A percentile compares a stretch with the other conserved stretches of the same genome.
phyloP scores from a whole-genome alignment of 805 yeast genomes.

The Yamadazyma sp. region DNA sequence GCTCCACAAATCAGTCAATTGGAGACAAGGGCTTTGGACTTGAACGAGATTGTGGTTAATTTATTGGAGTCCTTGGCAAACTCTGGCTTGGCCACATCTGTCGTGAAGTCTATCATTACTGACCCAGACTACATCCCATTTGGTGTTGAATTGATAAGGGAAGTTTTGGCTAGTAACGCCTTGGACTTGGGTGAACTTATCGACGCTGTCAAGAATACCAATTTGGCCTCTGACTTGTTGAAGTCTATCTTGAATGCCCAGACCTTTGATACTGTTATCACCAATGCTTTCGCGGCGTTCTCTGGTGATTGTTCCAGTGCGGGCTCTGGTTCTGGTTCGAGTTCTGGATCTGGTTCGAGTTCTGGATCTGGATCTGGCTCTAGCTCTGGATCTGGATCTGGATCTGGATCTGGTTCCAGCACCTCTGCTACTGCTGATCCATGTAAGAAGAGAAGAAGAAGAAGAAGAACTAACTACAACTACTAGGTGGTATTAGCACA shows the following conservation, averaged over 20 bases:
- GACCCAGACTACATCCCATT: constrained; percentile 37
- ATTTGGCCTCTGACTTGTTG: constrained; percentile 33
- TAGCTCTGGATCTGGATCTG: constrained; percentile 13
- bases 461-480: constrained; percentile 21
- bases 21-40: constrained; percentile 13
- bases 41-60: constrained; percentile 31
- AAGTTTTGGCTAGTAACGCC: constrained; percentile 30
- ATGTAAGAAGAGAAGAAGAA: constrained; percentile 36
- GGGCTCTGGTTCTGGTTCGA: constrained; percentile 13
- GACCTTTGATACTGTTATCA: constrained; percentile 34
- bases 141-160: constrained; percentile 33
- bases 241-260: constrained; percentile 31
- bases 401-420: constrained; percentile 5
- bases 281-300: constrained; percentile 39
- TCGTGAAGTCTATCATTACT: constrained; percentile 39
- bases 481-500: constrained; percentile 10
- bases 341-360: constrained; percentile 12
- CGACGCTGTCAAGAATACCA: constrained; percentile 32
- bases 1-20: constrained; percentile 5
- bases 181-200: constrained; percentile 27
- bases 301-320: constrained; percentile 29
- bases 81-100: constrained; percentile 43
- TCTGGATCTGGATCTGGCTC: constrained; percentile 12
- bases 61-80: constrained; percentile 40
- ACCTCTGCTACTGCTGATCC: constrained; percentile 18